Evolutionary conservation across 495 filamentous ascomycete genomes (phyloP).

Genomic region (Pyronema omphalodes): DNA sequence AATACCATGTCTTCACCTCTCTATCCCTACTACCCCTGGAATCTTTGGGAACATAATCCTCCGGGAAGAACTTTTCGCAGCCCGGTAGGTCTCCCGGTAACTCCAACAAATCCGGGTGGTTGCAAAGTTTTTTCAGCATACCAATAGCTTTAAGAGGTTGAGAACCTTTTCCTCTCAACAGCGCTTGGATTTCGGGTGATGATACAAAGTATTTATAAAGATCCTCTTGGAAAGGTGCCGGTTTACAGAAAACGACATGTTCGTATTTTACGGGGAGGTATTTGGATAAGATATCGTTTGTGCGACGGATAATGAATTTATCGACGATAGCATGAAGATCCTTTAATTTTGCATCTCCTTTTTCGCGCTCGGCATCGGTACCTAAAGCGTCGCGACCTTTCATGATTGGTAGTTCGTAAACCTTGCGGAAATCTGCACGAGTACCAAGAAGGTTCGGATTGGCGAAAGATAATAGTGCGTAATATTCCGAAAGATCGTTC

Average conservation of each 20-base stretch:
- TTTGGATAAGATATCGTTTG: constrained; percentile 95
- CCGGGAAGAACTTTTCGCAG: constrained; percentile 63
- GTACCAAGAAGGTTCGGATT: constrained; percentile 86
- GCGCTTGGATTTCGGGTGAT: constrained; percentile 80
- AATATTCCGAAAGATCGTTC: constrained; percentile 95
- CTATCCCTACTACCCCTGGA: constrained; percentile 62
- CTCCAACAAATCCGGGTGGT: constrained; percentile 86
- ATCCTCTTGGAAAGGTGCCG: constrained; percentile 77
- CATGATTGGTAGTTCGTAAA: constrained; percentile 83
- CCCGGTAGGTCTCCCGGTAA: constrained; percentile 73
- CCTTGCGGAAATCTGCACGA: constrained; percentile 81
- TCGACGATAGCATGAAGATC: constrained; percentile 79
- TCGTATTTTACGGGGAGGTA: constrained; percentile 98
- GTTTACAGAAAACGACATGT: constrained; percentile 98
- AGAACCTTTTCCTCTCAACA: constrained; percentile 85
- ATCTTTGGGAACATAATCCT: constrained; percentile 79
- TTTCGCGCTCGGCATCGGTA: constrained; percentile 60
- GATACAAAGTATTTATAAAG: constrained; percentile 95
- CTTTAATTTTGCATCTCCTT: constrained; percentile 63
- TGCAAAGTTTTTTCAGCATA: constrained; percentile 94
- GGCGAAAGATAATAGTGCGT: constrained; percentile 87
- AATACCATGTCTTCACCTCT: constrained; percentile 90
- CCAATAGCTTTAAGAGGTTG: constrained; percentile 94
- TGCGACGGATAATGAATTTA: constrained; percentile 96
- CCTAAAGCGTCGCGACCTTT: constrained; percentile 82